Percentiles rank a stretch among this genome's conserved stretches.
Conservation (phyloP, 2,329 filamentous ascomycete species). For the Corynespora cassiicola region DNA sequence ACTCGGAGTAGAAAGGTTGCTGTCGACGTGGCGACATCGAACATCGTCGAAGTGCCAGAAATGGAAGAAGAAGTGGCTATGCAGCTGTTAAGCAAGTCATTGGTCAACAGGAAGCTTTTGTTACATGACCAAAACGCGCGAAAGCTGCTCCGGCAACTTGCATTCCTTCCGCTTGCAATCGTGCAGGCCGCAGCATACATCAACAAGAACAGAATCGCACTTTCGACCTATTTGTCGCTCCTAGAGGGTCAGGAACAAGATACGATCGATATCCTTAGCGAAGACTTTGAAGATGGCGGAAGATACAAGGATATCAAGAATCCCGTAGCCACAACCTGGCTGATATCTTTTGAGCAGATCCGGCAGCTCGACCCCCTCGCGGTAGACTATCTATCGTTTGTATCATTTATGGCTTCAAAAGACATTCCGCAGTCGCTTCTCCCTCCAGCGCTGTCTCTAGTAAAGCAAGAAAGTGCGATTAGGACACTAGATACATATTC, state of each 20-base stretch:
- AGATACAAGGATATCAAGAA: slow-evolving; percentile 37
- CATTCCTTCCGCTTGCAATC: slow-evolving; percentile 2
- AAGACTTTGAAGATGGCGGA: slow-evolving; percentile 38
- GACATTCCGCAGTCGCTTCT: slow-evolving; percentile 43
- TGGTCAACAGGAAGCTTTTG: slow-evolving; percentile 7
- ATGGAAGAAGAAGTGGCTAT: slow-evolving; percentile 11
- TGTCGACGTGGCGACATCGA: slow-evolving; percentile 14
- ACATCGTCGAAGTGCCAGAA: slow-evolving; percentile 11
- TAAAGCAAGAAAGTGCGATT: slow-evolving; percentile 14
- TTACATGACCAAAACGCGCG: not conserved
- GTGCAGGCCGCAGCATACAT: slow-evolving; percentile 3
- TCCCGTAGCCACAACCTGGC: slow-evolving; percentile 43
- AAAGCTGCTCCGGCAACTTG: slow-evolving; percentile 2
- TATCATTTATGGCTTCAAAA: slow-evolving; percentile 39
- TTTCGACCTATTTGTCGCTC: slow-evolving; percentile 6
- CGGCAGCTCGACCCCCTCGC: slow-evolving; percentile 32
- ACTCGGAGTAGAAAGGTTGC: slow-evolving; percentile 16
- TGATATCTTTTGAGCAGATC: slow-evolving; percentile 46
- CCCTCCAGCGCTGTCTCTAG: slow-evolving; percentile 14
- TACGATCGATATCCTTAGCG: slow-evolving; percentile 32
- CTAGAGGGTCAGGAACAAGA: slow-evolving; percentile 24
- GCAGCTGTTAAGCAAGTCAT: slow-evolving; percentile 8
- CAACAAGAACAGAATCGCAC: slow-evolving; percentile 3
- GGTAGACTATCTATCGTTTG: slow-evolving; percentile 38
- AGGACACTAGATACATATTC: slow-evolving; percentile 17